Conservation (phyloP, 331 rosid genomes). For the Dryas integrifolia region DNA sequence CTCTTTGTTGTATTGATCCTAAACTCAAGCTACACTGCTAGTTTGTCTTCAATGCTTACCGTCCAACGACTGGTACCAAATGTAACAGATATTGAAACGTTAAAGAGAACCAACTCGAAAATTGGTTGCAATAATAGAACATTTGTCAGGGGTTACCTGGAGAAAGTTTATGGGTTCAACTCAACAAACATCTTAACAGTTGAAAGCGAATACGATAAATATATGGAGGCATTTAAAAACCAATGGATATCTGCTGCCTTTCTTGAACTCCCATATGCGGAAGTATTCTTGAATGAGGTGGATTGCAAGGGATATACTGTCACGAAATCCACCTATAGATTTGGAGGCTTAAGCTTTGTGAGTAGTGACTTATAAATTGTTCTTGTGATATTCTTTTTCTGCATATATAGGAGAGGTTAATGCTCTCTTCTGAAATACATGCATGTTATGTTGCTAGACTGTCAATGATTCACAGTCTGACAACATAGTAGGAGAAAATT, state of each 20-base stretch:
- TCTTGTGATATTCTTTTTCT: neutral
- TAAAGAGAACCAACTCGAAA: constrained; percentile 31
- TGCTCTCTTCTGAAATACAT: too few relatives aligned
- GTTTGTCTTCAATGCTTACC: constrained; percentile 66
- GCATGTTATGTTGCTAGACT: too few relatives aligned
- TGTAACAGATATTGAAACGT: constrained; percentile 34
- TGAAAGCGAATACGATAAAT: constrained; percentile 19
- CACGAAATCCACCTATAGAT: constrained; percentile 36
- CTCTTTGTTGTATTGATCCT: constrained; percentile 46
- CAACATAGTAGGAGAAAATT: too few relatives aligned
- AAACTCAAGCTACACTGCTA: constrained; percentile 64
- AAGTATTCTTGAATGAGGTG: constrained; percentile 31
- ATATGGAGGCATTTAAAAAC: constrained; percentile 19
- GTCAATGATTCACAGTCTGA: too few relatives aligned
- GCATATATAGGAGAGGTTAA: too few relatives aligned
- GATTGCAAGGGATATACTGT: constrained; percentile 41
- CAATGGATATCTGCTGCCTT: constrained; percentile 49
- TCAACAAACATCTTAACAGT: constrained; percentile 28
- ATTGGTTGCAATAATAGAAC: constrained; percentile 54
- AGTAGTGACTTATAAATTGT: constrained; percentile 16
- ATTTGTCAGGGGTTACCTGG: constrained; percentile 39
- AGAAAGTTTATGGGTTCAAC: constrained; percentile 25
- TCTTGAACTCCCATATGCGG: constrained; percentile 58
- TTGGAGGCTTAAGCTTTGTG: constrained; percentile 68
- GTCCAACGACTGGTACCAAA: constrained; percentile 37